Conservation (phyloP, 805 yeast species). For the Sugiyamaella boreocaroliniensis region DNA sequence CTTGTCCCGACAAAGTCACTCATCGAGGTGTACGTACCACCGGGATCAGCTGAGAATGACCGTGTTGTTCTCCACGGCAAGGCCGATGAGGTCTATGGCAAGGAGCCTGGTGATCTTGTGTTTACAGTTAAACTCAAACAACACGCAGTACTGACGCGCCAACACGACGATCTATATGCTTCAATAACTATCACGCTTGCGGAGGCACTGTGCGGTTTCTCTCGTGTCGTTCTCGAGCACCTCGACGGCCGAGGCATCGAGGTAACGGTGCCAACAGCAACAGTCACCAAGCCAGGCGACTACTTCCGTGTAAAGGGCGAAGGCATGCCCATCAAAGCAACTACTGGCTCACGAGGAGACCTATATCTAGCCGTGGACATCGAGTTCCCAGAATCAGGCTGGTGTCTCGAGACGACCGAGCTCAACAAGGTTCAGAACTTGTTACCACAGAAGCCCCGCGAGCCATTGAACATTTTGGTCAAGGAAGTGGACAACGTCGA, state of each 20-base stretch:
- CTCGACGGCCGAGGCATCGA: constrained; percentile 72
- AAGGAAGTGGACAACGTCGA: constrained; percentile 23
- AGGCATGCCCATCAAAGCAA: constrained; percentile 70
- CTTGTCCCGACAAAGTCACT: constrained; percentile 58
- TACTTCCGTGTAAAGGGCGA: constrained; percentile 56
- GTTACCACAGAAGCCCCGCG: constrained; percentile 19
- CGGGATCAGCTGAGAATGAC: constrained; percentile 64
- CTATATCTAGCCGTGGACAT: constrained; percentile 63
- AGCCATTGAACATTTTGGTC: constrained; percentile 12
- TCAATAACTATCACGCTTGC: constrained; percentile 55
- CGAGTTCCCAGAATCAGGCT: constrained; percentile 76
- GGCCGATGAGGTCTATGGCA: constrained; percentile 71
- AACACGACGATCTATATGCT: constrained; percentile 55
- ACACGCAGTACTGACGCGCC: constrained; percentile 47
- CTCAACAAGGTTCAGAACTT: constrained; percentile 21
- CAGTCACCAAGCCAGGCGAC: constrained; percentile 70
- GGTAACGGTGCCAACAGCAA: constrained; percentile 61
- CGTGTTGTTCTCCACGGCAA: constrained; percentile 54
- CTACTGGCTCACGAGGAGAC: constrained; percentile 48
- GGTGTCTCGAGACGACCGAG: constrained; percentile 75
- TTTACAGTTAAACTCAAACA: constrained; percentile 49
- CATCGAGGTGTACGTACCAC: constrained; percentile 67
- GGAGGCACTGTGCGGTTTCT: constrained; percentile 82
- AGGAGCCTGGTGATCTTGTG: constrained; percentile 69
- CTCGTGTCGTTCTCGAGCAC: constrained; percentile 55